Percentiles rank a stretch among this genome's conserved stretches.
Conservation (phyloP, 2,329 filamentous ascomycete genomes). For the Metarhizium robertsii region DNA sequence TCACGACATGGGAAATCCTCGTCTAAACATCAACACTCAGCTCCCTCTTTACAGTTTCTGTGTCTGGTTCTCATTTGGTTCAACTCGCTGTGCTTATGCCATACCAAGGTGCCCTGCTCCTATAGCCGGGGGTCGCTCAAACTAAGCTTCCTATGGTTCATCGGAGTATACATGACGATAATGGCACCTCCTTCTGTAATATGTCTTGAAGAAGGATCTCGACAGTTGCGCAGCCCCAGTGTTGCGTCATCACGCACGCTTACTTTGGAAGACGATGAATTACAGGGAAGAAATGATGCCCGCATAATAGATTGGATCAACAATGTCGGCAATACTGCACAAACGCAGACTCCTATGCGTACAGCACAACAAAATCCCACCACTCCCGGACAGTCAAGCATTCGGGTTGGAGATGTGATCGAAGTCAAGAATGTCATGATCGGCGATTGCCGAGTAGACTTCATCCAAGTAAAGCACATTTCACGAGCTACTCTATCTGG, state of each 20-base stretch:
- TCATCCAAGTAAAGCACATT: slow-evolving; percentile 34
- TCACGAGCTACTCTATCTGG: slow-evolving; percentile 17
- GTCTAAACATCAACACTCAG: neutral
- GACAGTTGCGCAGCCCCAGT: neutral
- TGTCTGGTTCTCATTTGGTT: neutral
- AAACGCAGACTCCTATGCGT: neutral
- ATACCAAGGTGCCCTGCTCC: neutral
- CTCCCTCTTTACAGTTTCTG: neutral
- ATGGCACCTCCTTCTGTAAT: neutral
- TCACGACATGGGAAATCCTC: neutral
- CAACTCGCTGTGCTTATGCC: neutral
- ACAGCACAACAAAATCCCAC: neutral
- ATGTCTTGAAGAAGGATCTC: neutral
- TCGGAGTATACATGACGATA: neutral
- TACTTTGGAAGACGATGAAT: neutral
- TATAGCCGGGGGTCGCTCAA: neutral
- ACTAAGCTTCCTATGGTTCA: neutral
- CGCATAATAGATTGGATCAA: neutral
- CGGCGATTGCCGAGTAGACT: slow-evolving; percentile 19
- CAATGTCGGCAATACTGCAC: neutral
- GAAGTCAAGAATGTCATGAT: slow-evolving; percentile 15
- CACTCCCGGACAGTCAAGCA: neutral
- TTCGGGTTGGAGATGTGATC: slow-evolving; percentile 18
- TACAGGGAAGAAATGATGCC: neutral
- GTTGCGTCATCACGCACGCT: neutral